Evolutionary conservation across 1,284 basidiomycete genomes (phyloP), one percentile per base, ranked within the genome.

Genomic region (Vanrija pseudolonga): DNA sequence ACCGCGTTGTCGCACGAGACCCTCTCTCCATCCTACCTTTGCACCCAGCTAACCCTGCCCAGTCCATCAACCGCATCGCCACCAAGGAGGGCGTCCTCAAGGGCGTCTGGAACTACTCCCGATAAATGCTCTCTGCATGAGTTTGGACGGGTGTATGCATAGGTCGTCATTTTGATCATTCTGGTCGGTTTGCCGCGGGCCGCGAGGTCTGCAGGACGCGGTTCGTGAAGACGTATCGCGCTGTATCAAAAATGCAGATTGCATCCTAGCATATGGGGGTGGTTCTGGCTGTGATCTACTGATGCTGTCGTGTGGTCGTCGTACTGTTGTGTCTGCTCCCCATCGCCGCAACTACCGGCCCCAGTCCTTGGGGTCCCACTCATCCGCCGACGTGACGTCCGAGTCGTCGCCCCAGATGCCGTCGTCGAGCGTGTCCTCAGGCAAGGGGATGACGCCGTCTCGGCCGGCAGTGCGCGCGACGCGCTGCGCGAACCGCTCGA

Each of bases 61-160:
- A 61, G 60, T 91, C 91, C 53, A 78, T 98, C 75, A 98, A 98
- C 86, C 85, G 94, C 74, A 82, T 98, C 76, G 92, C 93, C 63
- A 97, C 94, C 65, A 88, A 89, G 81, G 90, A 88, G 66, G 95
- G 95, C 69, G 80, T 77, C 69, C 68, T 78, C 64, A 76, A 76
- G 67, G 71, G 72, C 69, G 71, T 73, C 66, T 76, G 73, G 73
- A 62, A 62, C 51, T 72, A 74, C 72, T 69, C 73, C 51, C 71
- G 71, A 53, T 76, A 73, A 66, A 58, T 40, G 45, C 22, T 45
- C 19, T 40, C 17, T 20, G 39, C 39, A 20, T 18, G 39, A 20
- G 32, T 47, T 48, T 53, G 50, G 44, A 36, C 26, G 20, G 48
- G 50, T 60, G 58, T 60, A 60, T 60, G 58, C 58, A 60, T 60